Evolutionary conservation across 73 alveolate species (phyloP).

Genomic region (Stentor coeruleus): DNA sequence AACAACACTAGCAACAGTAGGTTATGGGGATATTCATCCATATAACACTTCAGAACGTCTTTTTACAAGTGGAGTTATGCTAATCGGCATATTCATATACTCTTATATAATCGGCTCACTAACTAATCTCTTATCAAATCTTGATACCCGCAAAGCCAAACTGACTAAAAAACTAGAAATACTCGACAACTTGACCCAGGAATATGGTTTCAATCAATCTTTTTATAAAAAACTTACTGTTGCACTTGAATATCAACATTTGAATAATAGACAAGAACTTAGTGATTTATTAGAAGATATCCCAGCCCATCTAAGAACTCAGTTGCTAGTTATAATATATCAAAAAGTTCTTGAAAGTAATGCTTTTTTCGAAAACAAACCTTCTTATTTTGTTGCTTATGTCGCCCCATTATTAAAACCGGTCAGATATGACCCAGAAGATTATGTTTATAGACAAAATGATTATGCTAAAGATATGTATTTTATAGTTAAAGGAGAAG

Average conservation of each 20-base stretch:
- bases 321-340: not conserved
- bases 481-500: conserved; percentile 26
- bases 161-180: conserved; percentile 19
- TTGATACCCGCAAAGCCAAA: not conserved
- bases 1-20: conserved; percentile 31
- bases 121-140: conserved; percentile 9
- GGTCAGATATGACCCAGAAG: not conserved
- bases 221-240: not conserved
- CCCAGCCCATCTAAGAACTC: conserved; percentile 3
- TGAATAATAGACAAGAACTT: not conserved
- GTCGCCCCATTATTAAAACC: conserved; percentile 24
- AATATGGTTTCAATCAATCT: conserved; percentile 7
- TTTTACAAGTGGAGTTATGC: not conserved
- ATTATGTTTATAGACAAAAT: not conserved
- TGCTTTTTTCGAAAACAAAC: conserved; percentile 15
- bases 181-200: not conserved
- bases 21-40: conserved; percentile 29
- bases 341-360: not conserved
- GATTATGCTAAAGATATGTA: conserved; percentile 27
- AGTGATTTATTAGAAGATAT: not conserved
- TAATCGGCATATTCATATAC: conserved; percentile 27
- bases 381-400: conserved; percentile 21
- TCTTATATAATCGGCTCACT: conserved; percentile 20
- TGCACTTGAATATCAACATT: conserved; percentile 2
- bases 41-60: conserved; percentile 3